Percentiles rank a stretch among this genome's conserved stretches.
Evolutionary conservation across 2,329 filamentous ascomycete species (phyloP).

Genomic region (Coccinonectria pachysandricola): DNA sequence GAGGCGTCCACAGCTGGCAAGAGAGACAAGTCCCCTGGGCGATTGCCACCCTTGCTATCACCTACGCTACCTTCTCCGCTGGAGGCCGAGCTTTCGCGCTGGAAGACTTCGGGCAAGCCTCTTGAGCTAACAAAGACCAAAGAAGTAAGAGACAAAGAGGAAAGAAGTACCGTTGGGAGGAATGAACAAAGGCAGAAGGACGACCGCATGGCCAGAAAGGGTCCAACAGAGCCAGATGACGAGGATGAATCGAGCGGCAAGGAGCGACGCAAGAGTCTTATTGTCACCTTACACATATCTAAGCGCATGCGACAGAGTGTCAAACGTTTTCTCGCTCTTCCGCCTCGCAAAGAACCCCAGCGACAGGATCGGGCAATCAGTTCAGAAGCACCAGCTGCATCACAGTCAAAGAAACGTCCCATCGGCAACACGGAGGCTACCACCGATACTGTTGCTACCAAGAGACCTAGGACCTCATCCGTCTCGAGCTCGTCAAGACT

Average conservation of each 20-base stretch:
- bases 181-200: slow-evolving; percentile 10
- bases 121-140: no score
- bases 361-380: slow-evolving; percentile 24
- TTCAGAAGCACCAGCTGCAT: slow-evolving; percentile 26
- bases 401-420: slow-evolving; percentile 39
- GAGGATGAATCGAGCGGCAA: slow-evolving; percentile 22
- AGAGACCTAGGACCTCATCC: slow-evolving; percentile 35
- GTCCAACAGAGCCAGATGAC: slow-evolving; percentile 18
- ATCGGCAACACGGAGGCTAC: slow-evolving; percentile 25
- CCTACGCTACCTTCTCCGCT: slow-evolving; percentile 44
- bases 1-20: slow-evolving; percentile 21
- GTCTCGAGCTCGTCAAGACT: slow-evolving; percentile 23
- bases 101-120: slow-evolving; percentile 19
- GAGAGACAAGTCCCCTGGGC: slow-evolving; percentile 27
- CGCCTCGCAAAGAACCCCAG: slow-evolving; percentile 28
- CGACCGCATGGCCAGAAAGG: slow-evolving; percentile 18
- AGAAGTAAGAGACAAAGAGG: no score
- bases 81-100: slow-evolving; percentile 29
- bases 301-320: slow-evolving; percentile 35
- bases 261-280: slow-evolving; percentile 19
- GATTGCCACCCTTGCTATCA: slow-evolving; percentile 42
- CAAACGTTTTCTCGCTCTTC: slow-evolving; percentile 36
- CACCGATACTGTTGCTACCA: slow-evolving; percentile 27
- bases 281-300: slow-evolving; percentile 40
- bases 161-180: slow-evolving; percentile 9